Percentiles rank a stretch among this genome's conserved stretches.
Conservation (phyloP, 345 rosid species). For the Toxicodendron radicans region DNA sequence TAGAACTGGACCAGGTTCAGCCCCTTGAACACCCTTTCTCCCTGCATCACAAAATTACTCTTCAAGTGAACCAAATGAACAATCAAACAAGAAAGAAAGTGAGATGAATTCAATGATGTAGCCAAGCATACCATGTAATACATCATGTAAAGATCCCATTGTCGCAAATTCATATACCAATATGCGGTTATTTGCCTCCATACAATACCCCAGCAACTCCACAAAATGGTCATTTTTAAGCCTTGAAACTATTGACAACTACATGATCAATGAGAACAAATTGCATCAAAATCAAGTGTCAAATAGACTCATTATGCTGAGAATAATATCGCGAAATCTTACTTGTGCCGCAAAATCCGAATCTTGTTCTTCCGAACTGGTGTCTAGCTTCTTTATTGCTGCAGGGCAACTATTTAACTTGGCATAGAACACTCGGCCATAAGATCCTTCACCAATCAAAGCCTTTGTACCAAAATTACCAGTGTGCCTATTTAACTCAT, state of each 20-base stretch:
- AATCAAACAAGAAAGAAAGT: too few species aligned
- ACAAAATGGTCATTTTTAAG: conserved; percentile 84
- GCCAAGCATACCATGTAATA: conserved; percentile 64
- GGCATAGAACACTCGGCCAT: conserved; percentile 85
- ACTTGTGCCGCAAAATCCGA: conserved; percentile 89
- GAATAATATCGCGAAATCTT: neutral
- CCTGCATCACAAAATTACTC: conserved; percentile 39
- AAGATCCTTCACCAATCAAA: conserved; percentile 96
- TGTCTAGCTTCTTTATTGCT: conserved; percentile 90
- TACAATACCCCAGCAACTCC: conserved; percentile 81
- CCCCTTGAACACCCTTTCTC: conserved; percentile 92
- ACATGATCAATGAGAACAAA: conserved; percentile 14
- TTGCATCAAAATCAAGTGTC: conserved; percentile 7
- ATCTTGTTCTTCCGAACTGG: conserved; percentile 77
- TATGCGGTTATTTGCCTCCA: conserved; percentile 72
- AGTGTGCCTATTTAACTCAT: conserved; percentile 62
- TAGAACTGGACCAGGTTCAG: conserved; percentile 92
- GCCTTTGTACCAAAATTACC: conserved; percentile 79
- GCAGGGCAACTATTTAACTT: conserved; percentile 51
- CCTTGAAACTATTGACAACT: conserved; percentile 87
- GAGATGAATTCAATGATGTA: neutral
- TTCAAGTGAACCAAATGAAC: neutral
- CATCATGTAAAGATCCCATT: conserved; percentile 90
- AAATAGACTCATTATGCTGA: neutral
- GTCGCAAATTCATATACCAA: conserved; percentile 76